These are phyloP conservation scores for Neurospora sp. DNA, from an alignment of 495 filamentous ascomycete genomes.

Conservation along the genomic window DNA sequence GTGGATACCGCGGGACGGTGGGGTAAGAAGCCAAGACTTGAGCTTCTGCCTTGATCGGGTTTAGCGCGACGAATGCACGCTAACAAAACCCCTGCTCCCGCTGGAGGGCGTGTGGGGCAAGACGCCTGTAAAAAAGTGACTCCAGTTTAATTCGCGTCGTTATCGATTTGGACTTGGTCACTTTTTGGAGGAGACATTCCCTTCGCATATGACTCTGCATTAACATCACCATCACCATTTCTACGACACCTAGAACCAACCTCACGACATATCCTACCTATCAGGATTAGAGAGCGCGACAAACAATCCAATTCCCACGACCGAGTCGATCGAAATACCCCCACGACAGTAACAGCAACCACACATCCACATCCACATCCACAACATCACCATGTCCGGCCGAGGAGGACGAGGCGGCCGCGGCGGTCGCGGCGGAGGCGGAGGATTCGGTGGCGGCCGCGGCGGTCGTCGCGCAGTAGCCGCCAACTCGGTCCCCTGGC, in stretches of 20 bases:
- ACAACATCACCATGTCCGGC: constrained; percentile 15
- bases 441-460: constrained; percentile 23
- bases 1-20: neutral
- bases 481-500: constrained; percentile 22
- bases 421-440: constrained; percentile 24
- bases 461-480: constrained; percentile 17
- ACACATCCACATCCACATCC: neutral
- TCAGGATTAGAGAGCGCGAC: neutral
- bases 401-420: constrained; percentile 25
- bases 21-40: neutral
- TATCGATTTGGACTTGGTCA: neutral
- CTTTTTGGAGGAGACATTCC: neutral
- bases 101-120: neutral
- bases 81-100: neutral
- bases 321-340: neutral
- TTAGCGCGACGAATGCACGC: neutral
- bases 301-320: neutral
- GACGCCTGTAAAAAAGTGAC: neutral
- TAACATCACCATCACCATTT: neutral
- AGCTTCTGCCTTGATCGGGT: neutral
- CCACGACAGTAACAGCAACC: neutral
- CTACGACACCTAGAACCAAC: neutral
- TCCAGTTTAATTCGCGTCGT: neutral
- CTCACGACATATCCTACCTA: neutral
- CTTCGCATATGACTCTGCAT: neutral